Evolutionary conservation across 2,329 filamentous ascomycete genomes (phyloP).

Genomic region (Cytospora leucostoma): DNA sequence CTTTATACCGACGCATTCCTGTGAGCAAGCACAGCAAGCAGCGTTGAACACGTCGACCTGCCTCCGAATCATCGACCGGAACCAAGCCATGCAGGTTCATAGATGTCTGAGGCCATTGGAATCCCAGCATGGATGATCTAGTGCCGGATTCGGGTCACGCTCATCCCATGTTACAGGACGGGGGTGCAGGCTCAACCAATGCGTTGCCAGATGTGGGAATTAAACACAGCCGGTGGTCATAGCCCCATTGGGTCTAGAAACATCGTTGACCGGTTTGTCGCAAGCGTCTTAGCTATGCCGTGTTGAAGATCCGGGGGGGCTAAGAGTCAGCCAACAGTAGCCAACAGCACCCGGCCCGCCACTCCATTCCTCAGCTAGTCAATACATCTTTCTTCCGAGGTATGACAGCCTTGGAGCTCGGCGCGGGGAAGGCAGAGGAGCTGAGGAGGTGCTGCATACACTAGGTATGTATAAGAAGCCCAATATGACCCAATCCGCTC

Average conservation of each 20-base stretch:
- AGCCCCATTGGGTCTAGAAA: conserved; percentile 26
- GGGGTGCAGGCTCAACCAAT: neutral
- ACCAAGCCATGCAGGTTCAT: conserved; percentile 3
- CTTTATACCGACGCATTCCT: neutral
- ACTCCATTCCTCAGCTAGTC: conserved; percentile 12
- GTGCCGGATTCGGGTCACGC: conserved; percentile 4
- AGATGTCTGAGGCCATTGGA: conserved; percentile 1
- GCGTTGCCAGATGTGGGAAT: neutral
- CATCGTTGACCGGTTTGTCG: conserved; percentile 2
- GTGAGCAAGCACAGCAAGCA: neutral
- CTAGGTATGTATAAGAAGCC: neutral
- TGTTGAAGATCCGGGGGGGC: conserved; percentile 2
- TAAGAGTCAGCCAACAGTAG: conserved; percentile 1
- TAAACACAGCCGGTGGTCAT: conserved; percentile 14
- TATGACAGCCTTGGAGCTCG: conserved; percentile 6
- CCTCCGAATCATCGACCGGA: conserved; percentile 9
- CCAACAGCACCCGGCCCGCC: conserved; percentile 16
- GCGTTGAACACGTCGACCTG: neutral
- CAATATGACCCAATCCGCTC: neutral
- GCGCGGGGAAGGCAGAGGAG: neutral
- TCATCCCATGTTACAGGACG: conserved; percentile 1
- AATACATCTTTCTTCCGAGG: conserved; percentile 17
- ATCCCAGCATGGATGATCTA: conserved; percentile 7
- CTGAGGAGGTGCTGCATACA: neutral
- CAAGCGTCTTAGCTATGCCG: conserved; percentile 1